Base-by-base conservation (phyloP, 257 asterid species). In the Scutellaria minor region DNA sequence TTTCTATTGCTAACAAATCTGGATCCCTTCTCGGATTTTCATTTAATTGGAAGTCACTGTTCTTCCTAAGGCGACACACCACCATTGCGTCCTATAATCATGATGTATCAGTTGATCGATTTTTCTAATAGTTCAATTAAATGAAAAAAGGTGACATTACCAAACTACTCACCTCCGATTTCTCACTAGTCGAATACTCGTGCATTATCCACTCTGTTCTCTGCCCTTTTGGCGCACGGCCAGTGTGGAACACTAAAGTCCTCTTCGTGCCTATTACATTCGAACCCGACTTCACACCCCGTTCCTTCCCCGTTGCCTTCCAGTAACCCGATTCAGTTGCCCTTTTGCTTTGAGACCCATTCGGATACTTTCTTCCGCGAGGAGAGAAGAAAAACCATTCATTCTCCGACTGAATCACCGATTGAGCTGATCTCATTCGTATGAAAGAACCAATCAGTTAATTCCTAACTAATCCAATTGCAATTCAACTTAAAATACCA, bases 191-290 rank as follows among this genome's bases (percentile, higher is more conserved):
- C 62, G 86, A 83, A 62, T 86, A 94, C 83, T 94, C 97, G 5
- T 94, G 93, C 99, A 94, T 94, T 75, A 91, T 87, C 99, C 99
- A 94, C 67, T 88, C 97, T 0, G 97, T 94, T 39, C 97, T 79
- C 68, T 84, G 93, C 45, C 99, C 97, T 74, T 75, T 89, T 0
- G 98, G 96, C 1, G 97, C 99, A 11, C 99, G 90, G 8, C 97
- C 97, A 0, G 42, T 80, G 87, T 91, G 99, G 81, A 94, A 94
- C 40, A 91, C 99, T 46, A 94, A 57, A 15, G 97, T 94, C 81
- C 97, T 83, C 81, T 89, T 88, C 5, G 90, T 91, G 65, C 99
- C 99, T 46, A 94, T 88, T 1, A 81, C 35, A 50, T 48, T 79
- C 2, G 93, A 57, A 44, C 96, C 95, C 1, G 97, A 85, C 71